Base-by-base conservation (phyloP, 2,329 filamentous ascomycete genomes). In the Arthrobotrys conoides region DNA sequence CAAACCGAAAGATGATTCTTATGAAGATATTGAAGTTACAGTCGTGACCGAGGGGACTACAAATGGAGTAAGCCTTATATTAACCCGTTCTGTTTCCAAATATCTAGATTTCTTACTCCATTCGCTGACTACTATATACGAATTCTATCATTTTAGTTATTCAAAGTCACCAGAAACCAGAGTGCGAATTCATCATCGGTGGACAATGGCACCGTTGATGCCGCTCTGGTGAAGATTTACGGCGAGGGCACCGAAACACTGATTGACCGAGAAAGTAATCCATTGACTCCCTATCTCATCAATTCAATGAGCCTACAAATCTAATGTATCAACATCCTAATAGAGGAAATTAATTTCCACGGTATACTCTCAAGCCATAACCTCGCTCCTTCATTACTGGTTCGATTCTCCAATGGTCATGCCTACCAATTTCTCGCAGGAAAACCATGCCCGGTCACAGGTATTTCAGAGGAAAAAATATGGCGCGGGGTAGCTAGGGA, bases 391-490 rank as follows among this genome's bases (percentile, higher is more conserved):
- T 87, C 92, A 80, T 88, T 98, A 66, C 88, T 97, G 71, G 95
- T 94, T 71, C 91, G 94, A 81, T 98, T 98, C 87, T 88, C 93
- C 82, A 98, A 98, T 84, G 95, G 95, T 81, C 92, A 98, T 86
- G 88, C 97, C 83, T 98, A 98, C 86, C 90, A 92, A 82, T 98
- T 91, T 86, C 91, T 97, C 81, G 89, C 89, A 80, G 95, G 95
- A 68, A 89, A 88, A 80, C 91, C 92, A 66, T 94, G 93, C 82
- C 89, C 90, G 69, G 91, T 94, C 53, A 88, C 91, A 82, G 94
- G 97, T 84, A 87, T 98, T 80, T 89, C 91, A 76, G 89, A 89
- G 81, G 89, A 92, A 61, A 87, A 89, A 33, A 89, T 97, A 83
- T 95, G 93, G 87, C 89, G 89, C 51, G 94, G 92, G 69, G 92